phyloP scores from a whole-genome alignment of 257 asterid genomes.

The Cynanchum wilfordii region DNA sequence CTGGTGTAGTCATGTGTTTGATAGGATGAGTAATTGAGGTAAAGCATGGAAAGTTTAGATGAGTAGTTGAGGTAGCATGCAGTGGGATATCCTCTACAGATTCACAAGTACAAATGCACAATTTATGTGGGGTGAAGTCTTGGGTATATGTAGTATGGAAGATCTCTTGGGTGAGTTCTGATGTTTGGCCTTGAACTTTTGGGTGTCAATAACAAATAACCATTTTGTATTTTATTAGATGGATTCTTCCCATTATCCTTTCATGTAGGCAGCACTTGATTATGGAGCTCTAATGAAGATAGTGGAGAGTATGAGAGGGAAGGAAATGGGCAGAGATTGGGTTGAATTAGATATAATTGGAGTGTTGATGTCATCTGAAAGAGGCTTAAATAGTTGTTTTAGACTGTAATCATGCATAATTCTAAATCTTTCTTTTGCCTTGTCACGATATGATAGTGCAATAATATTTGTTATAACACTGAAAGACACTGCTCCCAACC shows the following conservation, averaged over 20 bases:
- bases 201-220: not conserved
- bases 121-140: not conserved
- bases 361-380: not conserved
- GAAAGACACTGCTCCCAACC: not conserved
- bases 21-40: not conserved
- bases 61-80: no score
- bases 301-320: not conserved
- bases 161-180: not conserved
- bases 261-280: not conserved
- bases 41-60: not conserved
- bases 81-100: not conserved
- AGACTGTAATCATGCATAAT: not conserved
- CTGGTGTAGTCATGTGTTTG: not conserved
- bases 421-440: not conserved
- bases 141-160: not conserved
- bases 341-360: not conserved
- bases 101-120: not conserved
- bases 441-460: not conserved
- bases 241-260: not conserved
- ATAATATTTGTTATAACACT: not conserved
- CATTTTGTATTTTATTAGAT: not conserved
- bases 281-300: not conserved
- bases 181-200: not conserved
- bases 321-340: not conserved
- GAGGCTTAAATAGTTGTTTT: not conserved